Conservation (phyloP, 2,329 filamentous ascomycete species). For the Ascochyta rabiei region DNA sequence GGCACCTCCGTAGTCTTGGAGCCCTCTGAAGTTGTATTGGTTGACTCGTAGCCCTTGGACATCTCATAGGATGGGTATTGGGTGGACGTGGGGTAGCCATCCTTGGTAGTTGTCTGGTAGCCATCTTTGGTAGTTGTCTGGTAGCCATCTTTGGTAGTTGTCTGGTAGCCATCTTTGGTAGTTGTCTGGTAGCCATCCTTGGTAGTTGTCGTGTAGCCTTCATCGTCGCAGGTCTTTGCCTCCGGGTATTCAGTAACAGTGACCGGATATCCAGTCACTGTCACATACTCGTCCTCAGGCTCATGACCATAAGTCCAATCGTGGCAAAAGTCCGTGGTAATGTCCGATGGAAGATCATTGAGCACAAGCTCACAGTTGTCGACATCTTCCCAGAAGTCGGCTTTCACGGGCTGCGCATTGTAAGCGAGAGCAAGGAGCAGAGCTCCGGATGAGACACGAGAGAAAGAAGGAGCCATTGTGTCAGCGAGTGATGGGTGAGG, state of each 20-base stretch:
- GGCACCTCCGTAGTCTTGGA: not conserved
- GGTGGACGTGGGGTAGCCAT: conserved; percentile 2
- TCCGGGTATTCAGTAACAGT: conserved; percentile 14
- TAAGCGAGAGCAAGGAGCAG: conserved; percentile 15
- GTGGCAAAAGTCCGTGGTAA: conserved; percentile 9
- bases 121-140: conserved; percentile 3
- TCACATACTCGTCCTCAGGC: conserved; percentile 4
- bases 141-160: conserved; percentile 3
- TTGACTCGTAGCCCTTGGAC: not conserved
- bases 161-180: conserved; percentile 4
- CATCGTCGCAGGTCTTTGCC: conserved; percentile 10
- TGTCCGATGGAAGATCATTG: conserved; percentile 6
- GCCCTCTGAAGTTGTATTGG: not conserved
- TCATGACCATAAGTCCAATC: conserved; percentile 7
- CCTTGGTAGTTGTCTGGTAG: conserved; percentile 7
- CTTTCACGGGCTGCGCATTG: conserved; percentile 11
- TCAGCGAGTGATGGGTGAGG: conserved; percentile 5
- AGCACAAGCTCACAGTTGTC: conserved; percentile 17
- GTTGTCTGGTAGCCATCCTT: conserved; percentile 4
- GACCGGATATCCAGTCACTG: conserved; percentile 2
- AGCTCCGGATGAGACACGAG: conserved; percentile 14
- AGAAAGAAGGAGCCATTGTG: conserved; percentile 14
- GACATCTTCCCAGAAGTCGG: conserved; percentile 17
- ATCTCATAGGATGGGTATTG: not conserved
- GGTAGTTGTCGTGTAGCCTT: conserved; percentile 8